Evolutionary conservation across 345 rosid species (phyloP), one percentile per base, ranked within the genome.

Genomic region (Anacardium occidentale): DNA sequence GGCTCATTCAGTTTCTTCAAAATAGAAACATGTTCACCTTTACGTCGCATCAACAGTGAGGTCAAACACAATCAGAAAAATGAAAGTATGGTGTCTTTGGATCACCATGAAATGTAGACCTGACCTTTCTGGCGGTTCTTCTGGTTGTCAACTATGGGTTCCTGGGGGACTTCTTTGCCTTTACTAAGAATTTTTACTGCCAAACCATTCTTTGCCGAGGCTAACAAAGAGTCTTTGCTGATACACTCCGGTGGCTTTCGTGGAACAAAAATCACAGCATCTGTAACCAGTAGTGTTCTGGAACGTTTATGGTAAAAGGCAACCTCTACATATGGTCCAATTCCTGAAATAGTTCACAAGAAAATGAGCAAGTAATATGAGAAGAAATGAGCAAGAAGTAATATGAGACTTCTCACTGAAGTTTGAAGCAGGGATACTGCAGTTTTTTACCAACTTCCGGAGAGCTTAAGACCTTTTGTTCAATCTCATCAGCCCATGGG

Each of bases 281-380:
- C 98, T 0, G 97, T 94, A 66, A 94, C 88, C 37, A 94, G 80
- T 32, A 94, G 86, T 7, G 97, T 89, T 85, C 95, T 88, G 58
- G 98, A 89, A 9, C 74, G 86, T 70, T 88, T 92, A 75, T 92
- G 98, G 77, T 92, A 94, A 80, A 94, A 92, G 3, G 97, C 98
- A 42, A 92, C 98, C 79, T 94, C 98, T 53, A 92, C 98, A 64
- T 92, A 94, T 0, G 95, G 98, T 52, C 97, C 98, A 75, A 94
- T 92, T 69, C 97, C 95, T 91, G 88, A 70, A 72, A 69, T 67
- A 64, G 52, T 45, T 37, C 54, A 61, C 37, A 59, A 44, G 64
- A 69, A 73, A 54, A 58, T n/a, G 5, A 59, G 63, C 29, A 58
- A 3, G 32, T 5, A 44, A 14, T 25, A 18, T 42, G n/a, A n/a